phyloP scores from a whole-genome alignment of 441 rosid species.

The Eruca vesicaria region DNA sequence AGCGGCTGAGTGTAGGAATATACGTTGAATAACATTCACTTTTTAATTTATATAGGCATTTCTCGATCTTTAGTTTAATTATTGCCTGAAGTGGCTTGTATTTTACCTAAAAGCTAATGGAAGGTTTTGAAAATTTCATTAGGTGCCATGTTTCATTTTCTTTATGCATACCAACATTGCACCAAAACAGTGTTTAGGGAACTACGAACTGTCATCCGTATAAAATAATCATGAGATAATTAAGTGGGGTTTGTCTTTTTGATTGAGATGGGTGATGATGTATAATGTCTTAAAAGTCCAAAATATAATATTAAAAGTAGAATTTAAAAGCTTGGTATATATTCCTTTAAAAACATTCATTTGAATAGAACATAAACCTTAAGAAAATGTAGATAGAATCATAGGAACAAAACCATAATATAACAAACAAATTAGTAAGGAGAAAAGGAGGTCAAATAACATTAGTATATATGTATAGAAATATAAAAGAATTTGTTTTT shows the following conservation, averaged over 20 bases:
- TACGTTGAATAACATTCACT: neutral
- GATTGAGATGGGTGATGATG: constrained; percentile 6
- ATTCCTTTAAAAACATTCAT: constrained; percentile 1
- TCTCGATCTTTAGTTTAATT: neutral
- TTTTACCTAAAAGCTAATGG: constrained; percentile 11
- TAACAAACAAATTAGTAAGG: constrained; percentile 20
- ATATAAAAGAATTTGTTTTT: neutral
- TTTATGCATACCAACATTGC: constrained; percentile 2
- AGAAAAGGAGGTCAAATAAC: constrained; percentile 8
- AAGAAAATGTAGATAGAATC: constrained; percentile 13
- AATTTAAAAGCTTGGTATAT: constrained; percentile 6
- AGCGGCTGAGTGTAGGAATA: constrained; percentile 23
- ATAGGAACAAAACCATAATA: constrained; percentile 22
- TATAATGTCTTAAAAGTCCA: neutral
- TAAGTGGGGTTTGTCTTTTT: constrained; percentile 31
- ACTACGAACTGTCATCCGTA: constrained; percentile 8
- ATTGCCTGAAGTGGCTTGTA: too few species aligned
- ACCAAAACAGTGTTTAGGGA: constrained; percentile 4
- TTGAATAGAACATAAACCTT: neutral
- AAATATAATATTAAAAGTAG: neutral
- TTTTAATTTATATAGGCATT: neutral
- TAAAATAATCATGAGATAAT: constrained; percentile 21
- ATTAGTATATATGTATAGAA: neutral
- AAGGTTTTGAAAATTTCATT: neutral
- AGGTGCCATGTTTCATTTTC: neutral